Conservation (phyloP, 2,329 filamentous ascomycete species). For the Diaporthe aspalathi region DNA sequence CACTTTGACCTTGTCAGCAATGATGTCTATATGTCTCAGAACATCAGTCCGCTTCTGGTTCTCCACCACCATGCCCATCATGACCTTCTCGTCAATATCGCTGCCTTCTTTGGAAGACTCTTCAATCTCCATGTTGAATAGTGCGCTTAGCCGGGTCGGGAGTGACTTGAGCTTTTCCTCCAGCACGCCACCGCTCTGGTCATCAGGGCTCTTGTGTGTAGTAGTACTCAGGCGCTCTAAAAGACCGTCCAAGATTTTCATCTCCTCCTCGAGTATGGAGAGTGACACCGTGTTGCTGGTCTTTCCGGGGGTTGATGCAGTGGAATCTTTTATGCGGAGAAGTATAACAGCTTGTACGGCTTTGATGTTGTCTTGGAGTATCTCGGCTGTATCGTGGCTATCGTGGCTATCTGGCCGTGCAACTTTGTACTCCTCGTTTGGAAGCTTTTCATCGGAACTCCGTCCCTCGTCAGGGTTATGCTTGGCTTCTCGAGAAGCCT, state of each 20-base stretch:
- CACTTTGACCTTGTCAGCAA: not conserved
- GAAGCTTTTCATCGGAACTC: not conserved
- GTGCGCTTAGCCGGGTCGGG: not conserved
- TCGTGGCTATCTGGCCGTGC: not conserved
- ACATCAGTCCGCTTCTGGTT: conserved; percentile 1
- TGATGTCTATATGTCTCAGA: not conserved
- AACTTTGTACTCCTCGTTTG: not conserved
- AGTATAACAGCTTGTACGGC: not conserved
- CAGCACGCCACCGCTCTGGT: not conserved
- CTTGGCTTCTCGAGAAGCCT: no score
- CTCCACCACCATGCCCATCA: not conserved
- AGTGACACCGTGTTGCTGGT: conserved; percentile 1
- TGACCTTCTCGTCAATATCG: not conserved
- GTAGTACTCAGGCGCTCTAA: not conserved
- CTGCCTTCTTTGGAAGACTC: not conserved
- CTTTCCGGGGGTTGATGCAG: not conserved
- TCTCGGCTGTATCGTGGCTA: not conserved
- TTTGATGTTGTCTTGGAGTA: not conserved
- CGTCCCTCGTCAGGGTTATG: rapidly evolving
- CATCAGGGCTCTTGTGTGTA: not conserved
- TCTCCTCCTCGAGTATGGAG: conserved; percentile 4
- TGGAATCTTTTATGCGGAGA: not conserved
- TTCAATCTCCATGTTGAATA: conserved; percentile 3
- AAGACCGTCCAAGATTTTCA: not conserved
- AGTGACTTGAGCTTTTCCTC: not conserved